Base-by-base conservation (phyloP, 2,329 filamentous ascomycete genomes). In the Ceratocystis cubensis region DNA sequence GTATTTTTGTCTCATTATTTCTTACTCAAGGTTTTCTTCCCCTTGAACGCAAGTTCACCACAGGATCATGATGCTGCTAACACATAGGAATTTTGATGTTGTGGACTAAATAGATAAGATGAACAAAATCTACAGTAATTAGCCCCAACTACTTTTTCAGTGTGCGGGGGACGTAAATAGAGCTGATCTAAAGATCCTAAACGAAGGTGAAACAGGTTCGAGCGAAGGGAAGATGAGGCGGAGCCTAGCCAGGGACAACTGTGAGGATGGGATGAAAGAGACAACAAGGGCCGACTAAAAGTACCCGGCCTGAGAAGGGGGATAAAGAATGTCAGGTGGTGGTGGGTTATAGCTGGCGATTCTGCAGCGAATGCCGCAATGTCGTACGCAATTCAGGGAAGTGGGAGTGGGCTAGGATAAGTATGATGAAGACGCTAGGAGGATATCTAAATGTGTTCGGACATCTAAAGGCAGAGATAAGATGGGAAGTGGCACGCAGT, bases 121-220 rank as follows among this genome's bases (percentile, higher is more conserved):
- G 13, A 20, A n/a, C 5, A n/a, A 17, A 30, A 59, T 8, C 28
- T 10, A 3, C 3, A 4, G 6, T n/a, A 17, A 33, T 33, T 33
- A 17, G 25, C 13, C 25, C 3, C 33, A 59, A n/a, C 3, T 59
- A 59, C 13, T 5, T 17, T 17, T 30, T 33, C 3, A 7, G 5
- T 59, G 13, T 8, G 53, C 1, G 46, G 22, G 46, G n/a, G 53
- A 30, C 53, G 22, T 10, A 33, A 33, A 59, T 33, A 59, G 33
- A 59, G 53, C 53, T 30, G 33, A 13, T 5, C 53, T 33, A 33
- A 33, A 59, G 53, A 59, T 59, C 28, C 28, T 59, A 59, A 59
- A 59, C 53, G 7, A 59, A 59, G 15, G 53, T 59, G 53, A 59
- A 59, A 59, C 53, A 33, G 53, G 28, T 17, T 17, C 53, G 15